Evolutionary conservation across 768 basidiomycete genomes (phyloP).

Genomic region (Gelatoporia subvermispora): DNA sequence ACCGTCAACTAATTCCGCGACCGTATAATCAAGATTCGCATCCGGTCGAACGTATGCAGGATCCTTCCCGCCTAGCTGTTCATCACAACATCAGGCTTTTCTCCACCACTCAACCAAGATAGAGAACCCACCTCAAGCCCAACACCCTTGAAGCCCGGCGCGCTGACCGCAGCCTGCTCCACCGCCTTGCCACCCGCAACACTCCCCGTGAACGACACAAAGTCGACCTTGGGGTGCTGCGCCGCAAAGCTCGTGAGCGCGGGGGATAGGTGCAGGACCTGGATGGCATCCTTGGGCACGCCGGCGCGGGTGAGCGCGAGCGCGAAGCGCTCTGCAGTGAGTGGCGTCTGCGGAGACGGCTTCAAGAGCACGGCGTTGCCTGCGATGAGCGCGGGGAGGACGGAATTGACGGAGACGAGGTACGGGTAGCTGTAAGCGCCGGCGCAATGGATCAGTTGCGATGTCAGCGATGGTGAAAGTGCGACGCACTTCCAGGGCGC

Average conservation of each 20-base stretch:
- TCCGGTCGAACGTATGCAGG: constrained; percentile 92
- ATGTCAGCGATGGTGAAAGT: background rate
- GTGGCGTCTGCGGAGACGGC: constrained; percentile 94
- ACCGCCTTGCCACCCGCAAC: constrained; percentile 76
- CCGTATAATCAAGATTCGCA: constrained; percentile 79
- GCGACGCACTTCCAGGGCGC: constrained; percentile 84
- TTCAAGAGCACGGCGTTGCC: constrained; percentile 91
- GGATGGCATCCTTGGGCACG: constrained; percentile 68
- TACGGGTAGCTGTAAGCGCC: constrained; percentile 67
- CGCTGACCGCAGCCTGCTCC: constrained; percentile 60
- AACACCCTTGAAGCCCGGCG: constrained; percentile 77
- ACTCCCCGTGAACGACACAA: constrained; percentile 89
- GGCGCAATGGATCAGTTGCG: background rate
- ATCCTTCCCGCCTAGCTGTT: constrained; percentile 96
- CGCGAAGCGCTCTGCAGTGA: constrained; percentile 78
- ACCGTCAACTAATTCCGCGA: constrained; percentile 89
- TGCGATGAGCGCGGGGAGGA: constrained; percentile 86
- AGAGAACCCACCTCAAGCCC: constrained; percentile 61
- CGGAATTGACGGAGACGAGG: constrained; percentile 84
- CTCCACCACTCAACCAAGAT: background rate
- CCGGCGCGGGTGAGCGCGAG: constrained; percentile 69
- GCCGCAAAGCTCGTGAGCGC: constrained; percentile 55
- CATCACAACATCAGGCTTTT: constrained; percentile 28
- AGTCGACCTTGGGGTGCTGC: constrained; percentile 63
- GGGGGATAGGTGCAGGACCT: constrained; percentile 72